Evolutionary conservation across 2,329 filamentous ascomycete species (phyloP), one percentile per base, ranked within the genome.

Genomic region (Rhynchosporium graminicola): DNA sequence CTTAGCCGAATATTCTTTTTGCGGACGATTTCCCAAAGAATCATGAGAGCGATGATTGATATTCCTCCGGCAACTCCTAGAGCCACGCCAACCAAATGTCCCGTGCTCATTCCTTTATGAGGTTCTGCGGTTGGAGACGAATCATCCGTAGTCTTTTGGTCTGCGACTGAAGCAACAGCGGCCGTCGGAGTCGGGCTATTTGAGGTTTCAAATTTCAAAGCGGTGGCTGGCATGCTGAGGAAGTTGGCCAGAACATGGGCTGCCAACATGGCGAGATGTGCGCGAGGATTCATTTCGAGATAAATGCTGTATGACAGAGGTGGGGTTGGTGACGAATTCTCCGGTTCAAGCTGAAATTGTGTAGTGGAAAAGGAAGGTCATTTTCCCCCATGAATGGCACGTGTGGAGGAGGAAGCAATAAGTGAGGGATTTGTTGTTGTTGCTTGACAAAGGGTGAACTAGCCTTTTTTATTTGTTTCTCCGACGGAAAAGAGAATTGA

Each of bases 381-480:
- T 9, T 43, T 56, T 56, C 31, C n/a, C 38, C 20, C 38, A 45
- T 10, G 52, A 56, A 20, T 4, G 10, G 38, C 15, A 38, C 47
- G 40, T n/a, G 3, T 3, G 9, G n/a, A 15, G 33, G 1, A 20
- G 42, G 26, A 45, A 56, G 38, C 20, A 28, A 45, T 45, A 56
- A 56, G 52, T 40, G 52, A 56, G 52, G 45, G 13, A n/a, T 26
- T 56, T 56, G 52, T 79, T 38, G 31, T 54, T 54, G 50, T 40
- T 42, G 33, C 26, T 54, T 26, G 50, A 54, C n/a, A 52, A 52
- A 13, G 10, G 31, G n/a, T 33, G 33, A 28, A 28, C 20, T 13
- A 42, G n/a, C 50, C 50, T 40, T 10, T 31, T 54, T 33, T 36
- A 42, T 54, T 36, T 2, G 12, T 4, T 36, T 54, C 15, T 9